A percentile compares a stretch with the other conserved stretches of the same genome.
Conservation (phyloP, 441 rosid species). For the Corymbia citriodora region DNA sequence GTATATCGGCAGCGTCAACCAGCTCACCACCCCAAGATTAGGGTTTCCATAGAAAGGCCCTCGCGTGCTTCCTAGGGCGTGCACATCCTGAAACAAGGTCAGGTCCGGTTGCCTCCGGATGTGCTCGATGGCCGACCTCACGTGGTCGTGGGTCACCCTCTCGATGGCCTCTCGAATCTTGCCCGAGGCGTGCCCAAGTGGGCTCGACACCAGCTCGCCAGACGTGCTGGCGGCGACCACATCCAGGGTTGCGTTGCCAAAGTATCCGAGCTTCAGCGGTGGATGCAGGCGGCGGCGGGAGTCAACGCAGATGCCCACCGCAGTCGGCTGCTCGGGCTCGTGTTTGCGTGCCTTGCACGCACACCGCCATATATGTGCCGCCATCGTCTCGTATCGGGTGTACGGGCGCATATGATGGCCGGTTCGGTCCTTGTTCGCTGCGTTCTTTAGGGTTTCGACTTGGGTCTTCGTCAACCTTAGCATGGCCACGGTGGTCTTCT, state of each 20-base stretch:
- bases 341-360: conserved; percentile 53
- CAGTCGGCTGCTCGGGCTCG: conserved; percentile 37
- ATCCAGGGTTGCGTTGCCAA: conserved; percentile 39
- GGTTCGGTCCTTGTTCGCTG: conserved; percentile 5
- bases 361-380: conserved; percentile 51
- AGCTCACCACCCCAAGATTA: conserved; percentile 53
- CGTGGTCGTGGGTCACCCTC: conserved; percentile 31
- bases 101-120: conserved; percentile 40
- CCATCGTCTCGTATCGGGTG: conserved; percentile 41
- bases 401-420: conserved; percentile 1
- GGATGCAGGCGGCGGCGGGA: conserved; percentile 22
- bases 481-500: conserved; percentile 36
- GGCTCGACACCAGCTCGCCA: conserved; percentile 34
- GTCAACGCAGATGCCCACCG: conserved; percentile 24
- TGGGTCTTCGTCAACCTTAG: conserved; percentile 28
- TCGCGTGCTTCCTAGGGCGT: conserved; percentile 31
- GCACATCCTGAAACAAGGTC: conserved; percentile 41
- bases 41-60: conserved; percentile 58
- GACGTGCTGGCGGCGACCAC: conserved; percentile 32
- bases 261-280: conserved; percentile 17
- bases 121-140: conserved; percentile 30
- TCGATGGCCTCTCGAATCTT: conserved; percentile 39
- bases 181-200: conserved; percentile 27
- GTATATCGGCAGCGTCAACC: conserved; percentile 44
- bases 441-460: conserved; percentile 34